A percentile compares a stretch with the other conserved stretches of the same genome.
Evolutionary conservation across 2,329 filamentous ascomycete genomes (phyloP).

Genomic region (Metarhizium album): DNA sequence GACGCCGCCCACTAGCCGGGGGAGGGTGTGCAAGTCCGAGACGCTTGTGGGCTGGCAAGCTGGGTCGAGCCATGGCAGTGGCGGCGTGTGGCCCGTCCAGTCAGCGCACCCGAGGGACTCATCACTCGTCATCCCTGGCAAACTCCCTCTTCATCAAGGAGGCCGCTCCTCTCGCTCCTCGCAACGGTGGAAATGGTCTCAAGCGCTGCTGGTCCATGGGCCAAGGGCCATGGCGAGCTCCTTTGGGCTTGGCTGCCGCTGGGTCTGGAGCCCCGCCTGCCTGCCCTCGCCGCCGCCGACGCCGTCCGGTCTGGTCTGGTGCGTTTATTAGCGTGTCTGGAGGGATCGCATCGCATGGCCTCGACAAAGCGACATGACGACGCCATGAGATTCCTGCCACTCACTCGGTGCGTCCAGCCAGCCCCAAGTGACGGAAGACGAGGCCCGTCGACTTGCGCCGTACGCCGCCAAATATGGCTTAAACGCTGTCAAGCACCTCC

Average conservation of each 20-base stretch:
- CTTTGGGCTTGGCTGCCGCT: neutral
- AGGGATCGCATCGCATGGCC: slow-evolving; percentile 11
- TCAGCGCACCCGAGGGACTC: slow-evolving; percentile 1
- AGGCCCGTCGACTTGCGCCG: too few species aligned
- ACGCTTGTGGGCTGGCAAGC: neutral
- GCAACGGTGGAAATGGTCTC: slow-evolving; percentile 4
- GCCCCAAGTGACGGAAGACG: too few species aligned
- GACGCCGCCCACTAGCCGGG: slow-evolving; percentile 4
- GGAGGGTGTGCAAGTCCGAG: neutral
- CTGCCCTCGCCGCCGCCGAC: slow-evolving; percentile 4
- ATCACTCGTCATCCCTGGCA: slow-evolving; percentile 8
- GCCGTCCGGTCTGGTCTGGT: too few species aligned
- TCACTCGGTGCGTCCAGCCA: too few species aligned
- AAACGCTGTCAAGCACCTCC: too few species aligned
- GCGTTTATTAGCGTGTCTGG: slow-evolving; percentile 9
- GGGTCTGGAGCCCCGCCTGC: slow-evolving; percentile 5
- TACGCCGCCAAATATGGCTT: too few species aligned
- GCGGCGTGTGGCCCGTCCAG: slow-evolving; percentile 9
- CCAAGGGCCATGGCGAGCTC: neutral
- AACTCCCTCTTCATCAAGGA: slow-evolving; percentile 8
- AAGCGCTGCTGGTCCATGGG: too few species aligned
- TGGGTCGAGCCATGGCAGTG: slow-evolving; percentile 4
- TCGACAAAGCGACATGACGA: slow-evolving; percentile 6
- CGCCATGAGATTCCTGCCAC: slow-evolving; percentile 10
- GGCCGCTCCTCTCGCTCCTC: neutral